Base-by-base conservation (phyloP, 78 protist species). In the Dictyostelium citrinum region DNA sequence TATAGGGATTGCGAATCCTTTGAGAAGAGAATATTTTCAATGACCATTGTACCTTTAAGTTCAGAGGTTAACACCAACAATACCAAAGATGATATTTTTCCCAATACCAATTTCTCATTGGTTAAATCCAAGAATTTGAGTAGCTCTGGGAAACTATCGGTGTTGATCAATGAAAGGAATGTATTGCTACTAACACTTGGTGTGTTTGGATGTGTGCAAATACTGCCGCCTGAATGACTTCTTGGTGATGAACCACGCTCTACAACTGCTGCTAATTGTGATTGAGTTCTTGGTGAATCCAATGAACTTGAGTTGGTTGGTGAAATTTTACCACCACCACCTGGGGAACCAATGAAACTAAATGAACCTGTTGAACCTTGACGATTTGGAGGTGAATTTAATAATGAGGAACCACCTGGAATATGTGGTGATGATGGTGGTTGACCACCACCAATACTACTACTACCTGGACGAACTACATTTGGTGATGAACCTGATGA, bases 341-440 rank as follows among this genome's bases (percentile, higher is more conserved):
- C 37, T 24, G 84, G 79, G 10, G 41, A n/a, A 16, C 67, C 37
- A 10, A 20, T 24, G 5, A 77, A 46, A 39, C 84, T 51, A 67
- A 88, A 88, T 58, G 64, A 33, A 55, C 86, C 82, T 20, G 77
- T 78, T 27, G 85, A 78, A n/a, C 93, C 93, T 11, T 83, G 51
- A 24, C 93, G 70, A 39, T 31, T 41, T 11, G 93, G 93, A 24
- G 93, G 93, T n/a, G 61, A 31, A 10, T 60, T 61, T 33, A 88
- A 49, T 3, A 78, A 12, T 16, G 33, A 60, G 5, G 72, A 64
- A 27, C 72, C 72, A 29, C 39, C 35, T 2, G 45, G 46, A 29
- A 45, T 22, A 17, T 78, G 78, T 76, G 93, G 93, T 8, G 93
- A 85, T 8, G 43, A 51, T 20, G 82, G 80, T 14, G 64, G 64